Evolutionary conservation across 805 yeast genomes (phyloP).

Genomic region (Starmera pachycereana): DNA sequence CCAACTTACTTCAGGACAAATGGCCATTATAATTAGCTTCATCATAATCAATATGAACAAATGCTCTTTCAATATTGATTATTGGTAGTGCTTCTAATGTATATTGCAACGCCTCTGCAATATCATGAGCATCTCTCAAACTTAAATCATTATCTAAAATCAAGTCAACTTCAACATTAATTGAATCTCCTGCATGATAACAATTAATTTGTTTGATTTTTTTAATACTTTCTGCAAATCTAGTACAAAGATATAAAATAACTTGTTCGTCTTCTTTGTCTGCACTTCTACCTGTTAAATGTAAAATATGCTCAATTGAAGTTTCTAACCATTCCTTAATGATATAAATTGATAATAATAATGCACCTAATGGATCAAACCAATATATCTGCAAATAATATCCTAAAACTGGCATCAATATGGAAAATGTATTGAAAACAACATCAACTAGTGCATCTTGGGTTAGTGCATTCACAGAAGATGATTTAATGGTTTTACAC

Average conservation of each 20-base stretch:
- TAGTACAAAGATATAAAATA: constrained; percentile 51
- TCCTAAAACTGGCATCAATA: constrained; percentile 60
- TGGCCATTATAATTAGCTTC: constrained; percentile 30
- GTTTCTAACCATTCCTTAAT: constrained; percentile 52
- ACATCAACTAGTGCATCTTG: constrained; percentile 78
- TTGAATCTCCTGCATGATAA: constrained; percentile 70
- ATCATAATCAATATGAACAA: constrained; percentile 64
- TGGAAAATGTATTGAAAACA: constrained; percentile 60
- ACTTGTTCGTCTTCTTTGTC: constrained; percentile 51
- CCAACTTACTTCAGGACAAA: constrained; percentile 5
- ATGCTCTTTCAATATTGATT: constrained; percentile 71
- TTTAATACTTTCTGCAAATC: constrained; percentile 60
- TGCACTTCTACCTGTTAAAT: constrained; percentile 68
- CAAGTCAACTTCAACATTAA: constrained; percentile 69
- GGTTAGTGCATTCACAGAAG: constrained; percentile 68
- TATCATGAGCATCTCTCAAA: constrained; percentile 64
- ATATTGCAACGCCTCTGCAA: constrained; percentile 74
- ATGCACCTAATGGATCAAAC: constrained; percentile 70
- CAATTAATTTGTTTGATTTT: constrained; percentile 58
- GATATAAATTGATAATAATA: constrained; percentile 49
- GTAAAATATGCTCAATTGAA: constrained; percentile 63
- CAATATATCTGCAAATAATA: constrained; percentile 46
- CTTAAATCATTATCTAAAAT: constrained; percentile 41
- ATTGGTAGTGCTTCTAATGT: constrained; percentile 68
- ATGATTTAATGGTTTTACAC: constrained; percentile 50